Percentiles rank a stretch among this genome's conserved stretches.
These are phyloP conservation scores for Backusella liffmaniae DNA, from an alignment of 192 early-diverging fungal species.

Conservation along the genomic window DNA sequence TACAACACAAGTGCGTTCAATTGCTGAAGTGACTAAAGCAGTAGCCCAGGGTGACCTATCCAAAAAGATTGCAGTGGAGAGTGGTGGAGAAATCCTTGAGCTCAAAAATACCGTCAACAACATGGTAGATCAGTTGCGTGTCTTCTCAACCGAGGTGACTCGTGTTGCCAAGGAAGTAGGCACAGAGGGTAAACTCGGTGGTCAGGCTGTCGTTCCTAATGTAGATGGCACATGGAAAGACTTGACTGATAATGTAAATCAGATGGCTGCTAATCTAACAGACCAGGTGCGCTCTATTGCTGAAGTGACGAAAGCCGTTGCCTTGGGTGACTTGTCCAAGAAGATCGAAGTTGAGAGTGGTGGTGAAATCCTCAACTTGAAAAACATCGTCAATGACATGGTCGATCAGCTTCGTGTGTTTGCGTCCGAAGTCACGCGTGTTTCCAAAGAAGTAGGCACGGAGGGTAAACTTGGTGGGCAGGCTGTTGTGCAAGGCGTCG, in stretches of 20 bases:
- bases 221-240: conserved; percentile 60
- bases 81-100: conserved; percentile 53
- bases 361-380: conserved; percentile 60
- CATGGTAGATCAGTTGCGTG: conserved; percentile 59
- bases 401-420: conserved; percentile 59
- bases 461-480: conserved; percentile 79
- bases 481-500: conserved; percentile 67
- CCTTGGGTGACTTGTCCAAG: conserved; percentile 49
- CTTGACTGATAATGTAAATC: conserved; percentile 58
- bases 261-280: conserved; percentile 61
- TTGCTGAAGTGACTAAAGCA: conserved; percentile 60
- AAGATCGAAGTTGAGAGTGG: conserved; percentile 50
- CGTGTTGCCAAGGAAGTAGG: conserved; percentile 72
- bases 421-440: conserved; percentile 63
- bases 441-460: conserved; percentile 64
- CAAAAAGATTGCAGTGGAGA: conserved; percentile 51
- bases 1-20: conserved; percentile 62
- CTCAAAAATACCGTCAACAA: conserved; percentile 61
- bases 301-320: conserved; percentile 54
- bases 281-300: conserved; percentile 56
- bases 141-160: conserved; percentile 61
- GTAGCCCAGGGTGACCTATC: conserved; percentile 64
- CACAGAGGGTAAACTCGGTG: conserved; percentile 63
- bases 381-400: conserved; percentile 64
- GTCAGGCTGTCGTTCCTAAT: conserved; percentile 56